phyloP scores from a whole-genome alignment of 2,329 filamentous ascomycete species.

The Ceratocystiopsis minuta region DNA sequence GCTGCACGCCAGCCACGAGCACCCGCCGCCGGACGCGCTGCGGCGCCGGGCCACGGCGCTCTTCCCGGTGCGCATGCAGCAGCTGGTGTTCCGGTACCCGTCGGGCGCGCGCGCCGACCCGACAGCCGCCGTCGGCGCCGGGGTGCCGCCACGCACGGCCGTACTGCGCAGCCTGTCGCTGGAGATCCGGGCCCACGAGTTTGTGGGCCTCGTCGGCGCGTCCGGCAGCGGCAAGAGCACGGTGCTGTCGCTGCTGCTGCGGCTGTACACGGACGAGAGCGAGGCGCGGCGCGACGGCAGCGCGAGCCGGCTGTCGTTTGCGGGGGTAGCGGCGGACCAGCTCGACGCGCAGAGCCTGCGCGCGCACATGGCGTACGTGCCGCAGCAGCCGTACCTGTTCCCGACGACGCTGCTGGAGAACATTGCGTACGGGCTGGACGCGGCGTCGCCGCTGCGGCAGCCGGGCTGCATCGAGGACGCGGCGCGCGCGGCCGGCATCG shows the following conservation, averaged over 20 bases:
- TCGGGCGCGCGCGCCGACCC: slow-evolving; percentile 6
- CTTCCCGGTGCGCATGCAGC: slow-evolving; percentile 32
- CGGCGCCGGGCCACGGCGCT: slow-evolving; percentile 11
- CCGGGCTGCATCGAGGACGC: slow-evolving; percentile 27
- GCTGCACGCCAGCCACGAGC: slow-evolving; percentile 35
- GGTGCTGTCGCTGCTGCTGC: slow-evolving; percentile 54
- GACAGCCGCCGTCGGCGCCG: background rate
- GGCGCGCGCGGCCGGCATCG: slow-evolving; percentile 44
- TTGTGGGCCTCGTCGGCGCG: slow-evolving; percentile 60
- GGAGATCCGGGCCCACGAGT: slow-evolving; percentile 41
- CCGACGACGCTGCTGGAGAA: slow-evolving; percentile 61
- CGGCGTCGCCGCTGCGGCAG: slow-evolving; percentile 31
- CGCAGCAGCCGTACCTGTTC: slow-evolving; percentile 59
- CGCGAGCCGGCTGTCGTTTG: slow-evolving; percentile 34
- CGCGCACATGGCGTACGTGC: slow-evolving; percentile 45
- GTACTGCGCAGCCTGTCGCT: slow-evolving; percentile 52
- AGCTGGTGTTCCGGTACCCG: slow-evolving; percentile 58
- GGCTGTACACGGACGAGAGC: slow-evolving; percentile 35
- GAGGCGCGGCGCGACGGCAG: background rate
- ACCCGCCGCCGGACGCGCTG: slow-evolving; percentile 23
- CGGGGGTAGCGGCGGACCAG: slow-evolving; percentile 33
- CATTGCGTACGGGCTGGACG: slow-evolving; percentile 58
- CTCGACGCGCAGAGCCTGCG: slow-evolving; percentile 45
- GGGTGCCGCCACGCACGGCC: slow-evolving; percentile 17
- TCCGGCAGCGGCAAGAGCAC: slow-evolving; percentile 92